phyloP scores from a whole-genome alignment of 306 rosid species.

The Vigna radiata region DNA sequence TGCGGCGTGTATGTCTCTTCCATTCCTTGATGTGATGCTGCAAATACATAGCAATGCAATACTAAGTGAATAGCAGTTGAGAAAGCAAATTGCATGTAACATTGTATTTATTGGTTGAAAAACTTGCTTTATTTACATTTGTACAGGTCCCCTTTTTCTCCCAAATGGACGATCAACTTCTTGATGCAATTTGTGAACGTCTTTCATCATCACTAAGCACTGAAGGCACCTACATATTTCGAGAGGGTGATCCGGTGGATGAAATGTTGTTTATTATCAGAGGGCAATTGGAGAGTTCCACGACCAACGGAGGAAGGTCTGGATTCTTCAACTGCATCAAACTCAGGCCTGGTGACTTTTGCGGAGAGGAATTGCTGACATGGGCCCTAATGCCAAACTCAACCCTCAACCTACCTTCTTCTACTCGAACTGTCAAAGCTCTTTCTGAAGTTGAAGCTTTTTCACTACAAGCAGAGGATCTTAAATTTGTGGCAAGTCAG shows the following conservation, averaged over 20 bases:
- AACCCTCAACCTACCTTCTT: slow-evolving; percentile 74
- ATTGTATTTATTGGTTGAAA: background rate
- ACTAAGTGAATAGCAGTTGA: background rate
- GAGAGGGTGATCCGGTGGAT: slow-evolving; percentile 78
- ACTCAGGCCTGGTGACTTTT: slow-evolving; percentile 86
- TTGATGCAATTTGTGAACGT: slow-evolving; percentile 92
- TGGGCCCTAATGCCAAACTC: slow-evolving; percentile 93
- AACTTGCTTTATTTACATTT: slow-evolving; percentile 19
- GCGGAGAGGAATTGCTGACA: slow-evolving; percentile 87
- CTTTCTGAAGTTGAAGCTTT: slow-evolving; percentile 87
- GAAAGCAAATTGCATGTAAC: background rate
- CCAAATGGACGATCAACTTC: slow-evolving; percentile 96
- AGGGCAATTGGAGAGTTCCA: slow-evolving; percentile 91
- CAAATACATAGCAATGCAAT: slow-evolving; percentile 5
- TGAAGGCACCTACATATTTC: slow-evolving; percentile 71
- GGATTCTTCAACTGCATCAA: slow-evolving; percentile 85
- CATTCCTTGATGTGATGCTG: background rate
- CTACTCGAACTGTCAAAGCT: slow-evolving; percentile 79
- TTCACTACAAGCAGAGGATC: slow-evolving; percentile 81
- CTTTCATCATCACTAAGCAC: slow-evolving; percentile 80
- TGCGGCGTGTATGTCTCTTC: slow-evolving; percentile 72
- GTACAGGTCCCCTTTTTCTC: slow-evolving; percentile 89
- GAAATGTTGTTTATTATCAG: slow-evolving; percentile 89
- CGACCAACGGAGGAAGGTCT: slow-evolving; percentile 82
- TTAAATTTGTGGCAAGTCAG: slow-evolving; percentile 77